Percentiles rank a stretch among this genome's conserved stretches.
Evolutionary conservation across 2,329 filamentous ascomycete genomes (phyloP).

Genomic region (Alternaria brassicae): DNA sequence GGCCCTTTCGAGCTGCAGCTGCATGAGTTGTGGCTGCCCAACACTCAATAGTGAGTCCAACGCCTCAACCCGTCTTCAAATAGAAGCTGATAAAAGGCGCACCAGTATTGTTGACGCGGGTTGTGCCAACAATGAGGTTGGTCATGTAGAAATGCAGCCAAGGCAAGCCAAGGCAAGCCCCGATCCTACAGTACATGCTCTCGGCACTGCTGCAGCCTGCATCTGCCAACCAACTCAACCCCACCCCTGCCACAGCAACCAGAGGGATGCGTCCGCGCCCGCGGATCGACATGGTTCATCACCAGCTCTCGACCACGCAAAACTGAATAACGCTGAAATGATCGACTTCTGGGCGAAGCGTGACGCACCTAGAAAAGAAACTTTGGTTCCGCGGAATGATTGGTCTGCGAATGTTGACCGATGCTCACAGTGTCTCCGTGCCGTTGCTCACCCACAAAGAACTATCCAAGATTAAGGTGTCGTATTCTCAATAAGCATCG

Average conservation of each 20-base stretch:
- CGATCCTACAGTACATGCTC: conserved; percentile 2
- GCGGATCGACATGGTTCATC: conserved; percentile 12
- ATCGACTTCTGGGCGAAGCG: conserved; percentile 3
- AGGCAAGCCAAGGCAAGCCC: conserved; percentile 1
- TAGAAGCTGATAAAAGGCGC: conserved; percentile 7
- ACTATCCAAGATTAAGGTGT: neutral
- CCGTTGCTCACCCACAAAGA: conserved; percentile 2
- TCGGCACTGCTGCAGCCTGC: conserved; percentile 2
- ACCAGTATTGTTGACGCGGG: neutral
- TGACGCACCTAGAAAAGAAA: conserved; percentile 6
- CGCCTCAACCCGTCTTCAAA: conserved; percentile 1
- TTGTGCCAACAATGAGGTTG: conserved; percentile 4
- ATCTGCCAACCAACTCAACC: neutral
- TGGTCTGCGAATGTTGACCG: neutral
- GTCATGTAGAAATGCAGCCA: conserved; percentile 3
- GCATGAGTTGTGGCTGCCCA: conserved; percentile 11
- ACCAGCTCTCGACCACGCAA: neutral
- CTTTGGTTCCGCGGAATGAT: neutral
- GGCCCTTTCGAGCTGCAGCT: neutral
- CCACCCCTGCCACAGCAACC: conserved; percentile 6
- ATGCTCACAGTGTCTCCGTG: neutral
- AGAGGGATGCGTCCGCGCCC: conserved; percentile 2
- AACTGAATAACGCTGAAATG: conserved; percentile 9
- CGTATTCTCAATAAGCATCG: conserved; percentile 13
- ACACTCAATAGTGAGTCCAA: conserved; percentile 1